A percentile compares a stretch with the other conserved stretches of the same genome.
phyloP scores from a whole-genome alignment of 805 yeast genomes.

The Ogataea zsoltii region DNA sequence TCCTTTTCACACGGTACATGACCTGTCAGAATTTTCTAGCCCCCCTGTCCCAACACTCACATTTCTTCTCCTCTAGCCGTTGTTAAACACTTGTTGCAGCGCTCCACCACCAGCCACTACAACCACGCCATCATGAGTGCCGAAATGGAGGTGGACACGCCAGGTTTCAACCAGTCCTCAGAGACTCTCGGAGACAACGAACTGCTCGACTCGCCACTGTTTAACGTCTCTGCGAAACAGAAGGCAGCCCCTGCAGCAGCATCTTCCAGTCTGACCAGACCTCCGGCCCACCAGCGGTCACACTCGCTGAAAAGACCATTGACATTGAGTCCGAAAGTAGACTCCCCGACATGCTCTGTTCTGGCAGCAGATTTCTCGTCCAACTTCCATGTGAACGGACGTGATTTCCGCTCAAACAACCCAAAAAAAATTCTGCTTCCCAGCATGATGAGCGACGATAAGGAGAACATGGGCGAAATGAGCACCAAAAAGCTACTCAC shows the following conservation, averaged over 20 bases:
- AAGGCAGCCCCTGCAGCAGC: not conserved
- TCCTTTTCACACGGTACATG: no score
- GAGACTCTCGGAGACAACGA: constrained; percentile 12
- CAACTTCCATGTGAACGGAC: constrained; percentile 37
- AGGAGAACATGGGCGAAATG: constrained; percentile 11
- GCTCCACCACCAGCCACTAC: no score
- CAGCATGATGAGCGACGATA: constrained; percentile 23
- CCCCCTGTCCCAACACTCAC: no score
- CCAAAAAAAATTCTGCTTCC: constrained; percentile 26
- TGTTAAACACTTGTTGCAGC: no score
- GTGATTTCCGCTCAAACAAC: constrained; percentile 15
- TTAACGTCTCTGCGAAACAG: constrained; percentile 10
- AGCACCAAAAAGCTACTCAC: constrained; percentile 10
- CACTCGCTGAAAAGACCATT: constrained; percentile 35
- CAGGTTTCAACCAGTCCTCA: constrained; percentile 17
- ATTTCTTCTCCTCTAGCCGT: no score
- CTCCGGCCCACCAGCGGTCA: constrained; percentile 23
- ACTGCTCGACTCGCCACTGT: constrained; percentile 27
- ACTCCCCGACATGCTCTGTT: constrained; percentile 40
- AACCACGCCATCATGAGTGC: constrained; percentile 4
- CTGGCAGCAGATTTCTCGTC: constrained; percentile 40
- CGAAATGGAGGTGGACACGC: constrained; percentile 30
- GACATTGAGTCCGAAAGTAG: constrained; percentile 36
- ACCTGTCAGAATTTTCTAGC: no score
- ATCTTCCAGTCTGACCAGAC: not conserved